A percentile compares a stretch with the other conserved stretches of the same genome.
Evolutionary conservation across 2,329 filamentous ascomycete species (phyloP).

Genomic region (Neocatenulostroma microsporum): DNA sequence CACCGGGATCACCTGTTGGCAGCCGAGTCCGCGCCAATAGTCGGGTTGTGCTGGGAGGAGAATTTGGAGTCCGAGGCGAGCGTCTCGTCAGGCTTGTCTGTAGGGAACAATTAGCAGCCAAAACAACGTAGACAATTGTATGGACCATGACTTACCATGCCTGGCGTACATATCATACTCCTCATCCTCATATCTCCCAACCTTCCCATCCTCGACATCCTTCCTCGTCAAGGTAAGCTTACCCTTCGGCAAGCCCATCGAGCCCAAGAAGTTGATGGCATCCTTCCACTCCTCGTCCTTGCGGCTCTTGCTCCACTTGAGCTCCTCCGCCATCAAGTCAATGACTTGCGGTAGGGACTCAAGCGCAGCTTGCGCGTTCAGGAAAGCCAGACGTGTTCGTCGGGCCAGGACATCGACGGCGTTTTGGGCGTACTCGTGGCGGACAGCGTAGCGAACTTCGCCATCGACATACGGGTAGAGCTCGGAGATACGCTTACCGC

Average conservation of each 20-base stretch:
- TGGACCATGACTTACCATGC: constrained; percentile 36
- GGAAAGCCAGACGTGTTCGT: constrained; percentile 75
- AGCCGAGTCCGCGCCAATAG: constrained; percentile 34
- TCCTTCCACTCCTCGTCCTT: constrained; percentile 78
- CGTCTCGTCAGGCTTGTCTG: constrained; percentile 48
- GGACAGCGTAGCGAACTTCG: constrained; percentile 79
- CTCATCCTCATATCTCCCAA: constrained; percentile 42
- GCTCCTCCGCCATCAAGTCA: constrained; percentile 79
- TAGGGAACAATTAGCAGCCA: constrained; percentile 1
- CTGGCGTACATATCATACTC: constrained; percentile 43
- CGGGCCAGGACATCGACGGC: constrained; percentile 82
- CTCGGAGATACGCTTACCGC: constrained; percentile 68
- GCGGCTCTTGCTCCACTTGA: constrained; percentile 65
- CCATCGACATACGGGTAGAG: constrained; percentile 89
- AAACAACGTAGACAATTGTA: background rate
- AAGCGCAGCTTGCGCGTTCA: constrained; percentile 84
- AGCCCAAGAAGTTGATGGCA: constrained; percentile 49
- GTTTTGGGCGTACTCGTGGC: constrained; percentile 86
- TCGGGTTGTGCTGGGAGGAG: constrained; percentile 38
- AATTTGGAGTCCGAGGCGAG: constrained; percentile 45
- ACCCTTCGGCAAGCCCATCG: constrained; percentile 54
- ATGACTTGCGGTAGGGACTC: constrained; percentile 79
- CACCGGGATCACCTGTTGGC: constrained; percentile 41
- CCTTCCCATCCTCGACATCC: constrained; percentile 52
- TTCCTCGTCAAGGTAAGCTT: constrained; percentile 49